A percentile compares a stretch with the other conserved stretches of the same genome.
phyloP scores from a whole-genome alignment of 768 basidiomycete genomes.

The Kwoniella dejecticola region DNA sequence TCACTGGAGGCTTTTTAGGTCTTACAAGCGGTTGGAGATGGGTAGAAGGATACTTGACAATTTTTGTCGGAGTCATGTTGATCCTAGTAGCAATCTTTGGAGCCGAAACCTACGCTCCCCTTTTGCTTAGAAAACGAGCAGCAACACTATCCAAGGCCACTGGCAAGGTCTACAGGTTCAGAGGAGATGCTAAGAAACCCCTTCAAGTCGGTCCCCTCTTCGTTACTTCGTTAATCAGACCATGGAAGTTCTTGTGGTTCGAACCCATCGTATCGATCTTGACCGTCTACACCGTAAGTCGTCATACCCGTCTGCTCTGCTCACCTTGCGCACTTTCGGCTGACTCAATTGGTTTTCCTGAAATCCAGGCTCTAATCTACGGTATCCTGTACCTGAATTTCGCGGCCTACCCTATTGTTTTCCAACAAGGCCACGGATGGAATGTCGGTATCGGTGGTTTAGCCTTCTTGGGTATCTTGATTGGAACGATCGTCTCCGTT shows the following conservation, averaged over 20 bases:
- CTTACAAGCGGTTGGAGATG: constrained; percentile 55
- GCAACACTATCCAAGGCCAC: constrained; percentile 46
- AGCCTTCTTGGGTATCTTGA: constrained; percentile 55
- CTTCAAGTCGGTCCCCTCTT: constrained; percentile 41
- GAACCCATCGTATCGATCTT: constrained; percentile 56
- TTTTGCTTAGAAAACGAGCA: constrained; percentile 49
- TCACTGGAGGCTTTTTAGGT: constrained; percentile 58
- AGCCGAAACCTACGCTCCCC: constrained; percentile 56
- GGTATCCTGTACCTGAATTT: constrained; percentile 52
- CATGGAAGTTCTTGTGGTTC: constrained; percentile 55
- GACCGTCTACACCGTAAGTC: constrained; percentile 48
- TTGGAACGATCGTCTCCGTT: constrained; percentile 48
- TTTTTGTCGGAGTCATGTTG: constrained; percentile 47
- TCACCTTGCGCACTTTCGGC: too few relatives aligned
- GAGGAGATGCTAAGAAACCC: constrained; percentile 45
- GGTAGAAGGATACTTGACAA: constrained; percentile 57
- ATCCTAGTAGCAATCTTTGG: constrained; percentile 39
- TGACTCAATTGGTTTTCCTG: neutral
- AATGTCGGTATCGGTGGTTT: constrained; percentile 56
- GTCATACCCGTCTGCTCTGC: neutral
- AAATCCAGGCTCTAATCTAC: constrained; percentile 26
- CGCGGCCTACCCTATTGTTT: constrained; percentile 58
- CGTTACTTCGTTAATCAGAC: constrained; percentile 48
- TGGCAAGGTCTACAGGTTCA: constrained; percentile 52
- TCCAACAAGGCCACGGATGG: constrained; percentile 56